Percentiles rank a stretch among this genome's conserved stretches.
These are phyloP conservation scores for Torrubiellomyces zombiae DNA, from an alignment of 2,329 filamentous ascomycete genomes.

Conservation along the genomic window DNA sequence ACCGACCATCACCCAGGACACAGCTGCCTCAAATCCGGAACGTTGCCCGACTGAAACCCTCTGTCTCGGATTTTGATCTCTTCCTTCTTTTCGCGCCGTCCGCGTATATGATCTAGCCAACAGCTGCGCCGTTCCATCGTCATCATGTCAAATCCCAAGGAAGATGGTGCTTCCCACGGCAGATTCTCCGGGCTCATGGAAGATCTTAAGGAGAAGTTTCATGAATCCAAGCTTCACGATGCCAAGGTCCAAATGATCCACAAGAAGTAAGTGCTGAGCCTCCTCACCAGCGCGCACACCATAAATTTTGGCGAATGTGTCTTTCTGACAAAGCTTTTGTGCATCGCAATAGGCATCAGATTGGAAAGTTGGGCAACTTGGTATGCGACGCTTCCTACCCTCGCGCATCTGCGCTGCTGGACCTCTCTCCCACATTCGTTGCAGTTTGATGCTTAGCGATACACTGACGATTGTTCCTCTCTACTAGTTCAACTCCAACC, in stretches of 20 bases:
- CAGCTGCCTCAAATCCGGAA: no score
- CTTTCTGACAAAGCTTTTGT: no score
- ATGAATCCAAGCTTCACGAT: conserved; percentile 36
- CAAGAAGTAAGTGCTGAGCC: conserved; percentile 31
- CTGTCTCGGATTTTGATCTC: no score
- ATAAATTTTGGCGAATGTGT: no score
- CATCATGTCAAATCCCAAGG: conserved; percentile 12
- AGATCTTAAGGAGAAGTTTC: conserved; percentile 39
- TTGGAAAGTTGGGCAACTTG: conserved; percentile 47
- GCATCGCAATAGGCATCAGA: conserved; percentile 24
- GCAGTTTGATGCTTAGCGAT: not conserved
- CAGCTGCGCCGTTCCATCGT: no score
- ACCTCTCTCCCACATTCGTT: not conserved
- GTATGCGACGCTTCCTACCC: conserved; percentile 23
- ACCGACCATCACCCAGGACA: no score
- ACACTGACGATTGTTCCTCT: no score
- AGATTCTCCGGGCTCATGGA: conserved; percentile 21
- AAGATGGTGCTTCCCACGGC: conserved; percentile 8
- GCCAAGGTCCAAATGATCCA: conserved; percentile 39
- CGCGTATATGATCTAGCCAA: no score
- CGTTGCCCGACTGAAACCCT: no score
- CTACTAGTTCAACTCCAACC: conserved; percentile 70
- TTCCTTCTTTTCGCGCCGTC: no score
- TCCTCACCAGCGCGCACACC: no score
- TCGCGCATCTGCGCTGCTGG: no score